Evolutionary conservation across 352 stramenopile genomes (phyloP).

Genomic region (Phytopythium mirpurense): DNA sequence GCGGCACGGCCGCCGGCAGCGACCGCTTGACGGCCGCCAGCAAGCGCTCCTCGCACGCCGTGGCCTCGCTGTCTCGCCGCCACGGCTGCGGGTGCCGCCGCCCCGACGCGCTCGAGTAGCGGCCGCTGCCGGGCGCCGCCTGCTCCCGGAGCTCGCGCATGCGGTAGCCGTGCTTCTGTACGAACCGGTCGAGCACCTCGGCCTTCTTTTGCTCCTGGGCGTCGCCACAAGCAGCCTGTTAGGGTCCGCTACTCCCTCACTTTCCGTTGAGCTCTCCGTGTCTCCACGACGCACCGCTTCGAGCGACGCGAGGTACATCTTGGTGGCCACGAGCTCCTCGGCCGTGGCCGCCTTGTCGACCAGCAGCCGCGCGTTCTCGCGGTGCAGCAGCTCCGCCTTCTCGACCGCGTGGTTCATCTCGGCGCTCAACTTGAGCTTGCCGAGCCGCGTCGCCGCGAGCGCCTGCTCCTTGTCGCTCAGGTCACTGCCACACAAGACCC

Average conservation of each 20-base stretch:
- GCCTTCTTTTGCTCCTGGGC: slow-evolving; percentile 72
- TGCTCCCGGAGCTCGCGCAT: slow-evolving; percentile 36
- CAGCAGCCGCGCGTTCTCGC: slow-evolving; percentile 62
- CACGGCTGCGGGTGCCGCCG: slow-evolving; percentile 42
- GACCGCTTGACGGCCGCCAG: slow-evolving; percentile 50
- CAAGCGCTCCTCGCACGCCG: slow-evolving; percentile 54
- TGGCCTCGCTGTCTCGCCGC: slow-evolving; percentile 31
- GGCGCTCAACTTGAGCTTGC: slow-evolving; percentile 43
- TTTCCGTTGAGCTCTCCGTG: too few species aligned
- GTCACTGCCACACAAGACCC: slow-evolving; percentile 39
- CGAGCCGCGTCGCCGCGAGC: slow-evolving; percentile 41
- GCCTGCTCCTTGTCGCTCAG: slow-evolving; percentile 51
- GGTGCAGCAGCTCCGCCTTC: slow-evolving; percentile 42
- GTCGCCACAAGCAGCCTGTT: too few species aligned
- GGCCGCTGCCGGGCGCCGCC: slow-evolving; percentile 55
- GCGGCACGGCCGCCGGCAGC: slow-evolving; percentile 57
- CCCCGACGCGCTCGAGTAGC: slow-evolving; percentile 63
- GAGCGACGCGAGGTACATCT: slow-evolving; percentile 66
- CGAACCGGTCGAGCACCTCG: slow-evolving; percentile 69
- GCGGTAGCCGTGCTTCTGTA: slow-evolving; percentile 73
- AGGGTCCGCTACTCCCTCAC: too few species aligned
- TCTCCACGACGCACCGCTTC: slow-evolving; percentile 57
- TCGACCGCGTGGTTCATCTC: slow-evolving; percentile 54
- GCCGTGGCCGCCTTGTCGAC: slow-evolving; percentile 53
- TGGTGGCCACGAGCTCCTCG: slow-evolving; percentile 57